Evolutionary conservation across 805 yeast genomes (phyloP), one percentile per base, ranked within the genome.

Genomic region (Kurtzmaniella cleridarum): DNA sequence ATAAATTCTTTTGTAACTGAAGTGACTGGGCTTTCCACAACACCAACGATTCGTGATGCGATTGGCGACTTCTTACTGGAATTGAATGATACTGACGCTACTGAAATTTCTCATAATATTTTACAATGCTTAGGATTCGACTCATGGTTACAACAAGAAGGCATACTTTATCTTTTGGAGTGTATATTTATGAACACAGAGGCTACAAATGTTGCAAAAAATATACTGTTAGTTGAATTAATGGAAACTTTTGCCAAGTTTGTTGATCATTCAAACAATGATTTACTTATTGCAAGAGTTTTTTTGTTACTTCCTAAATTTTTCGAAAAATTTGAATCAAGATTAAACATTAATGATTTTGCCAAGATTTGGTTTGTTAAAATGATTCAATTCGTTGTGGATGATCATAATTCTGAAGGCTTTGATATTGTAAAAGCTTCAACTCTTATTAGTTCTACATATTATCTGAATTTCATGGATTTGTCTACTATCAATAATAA

Each of bases 1-100:
- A 74, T 79, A 51, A 87, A 89, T 51, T 60, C 57, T 3, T 88
- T 78, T 55, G 84, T 87, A 5, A 75, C 89, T 2, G 82, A 78
- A 27, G 89, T 85, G 41, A 70, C 86, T 2, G 96, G 88, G 1
- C 68, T 89, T 26, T 62, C 81, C 0, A 62, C 80, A 0, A 32
- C 47, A 1, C 59, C 60, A 8, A 58, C 73, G 2, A 73, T 81
- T 1, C 73, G 98, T 38, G 83, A 79, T 35, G 72, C 84, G 0
- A 63, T 81, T 1, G 66, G 68, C 20, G 87, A 81, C 23, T 72
- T 77, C 27, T 46, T 85, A 4, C 59, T 74, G 0, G 80, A 77
- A 15, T 48, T 80, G 27, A 65, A 71, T 28, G 62, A 59, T 4
- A 34, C 36, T 0, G 80, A 77, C 45, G 63, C 73, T 7, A 13